phyloP scores from a whole-genome alignment of 2,329 filamentous ascomycete species.

The Parafenestella ontariensis region DNA sequence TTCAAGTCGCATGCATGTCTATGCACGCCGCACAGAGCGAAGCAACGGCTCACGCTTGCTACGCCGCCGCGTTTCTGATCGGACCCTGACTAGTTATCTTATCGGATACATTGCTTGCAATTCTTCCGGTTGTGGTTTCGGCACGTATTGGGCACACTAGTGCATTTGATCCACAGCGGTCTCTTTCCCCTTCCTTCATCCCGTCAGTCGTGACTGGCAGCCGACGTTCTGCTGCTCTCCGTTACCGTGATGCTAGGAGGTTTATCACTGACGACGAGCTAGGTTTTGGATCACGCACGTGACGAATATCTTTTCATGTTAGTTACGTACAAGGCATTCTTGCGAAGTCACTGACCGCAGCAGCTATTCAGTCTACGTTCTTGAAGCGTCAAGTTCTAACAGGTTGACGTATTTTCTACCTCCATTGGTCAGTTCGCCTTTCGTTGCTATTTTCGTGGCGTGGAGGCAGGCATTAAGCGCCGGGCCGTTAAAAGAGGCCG shows the following conservation, averaged over 20 bases:
- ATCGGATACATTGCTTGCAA: not conserved
- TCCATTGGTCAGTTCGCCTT: constrained; percentile 51
- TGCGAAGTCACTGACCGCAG: constrained; percentile 67
- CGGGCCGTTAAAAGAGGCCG: constrained; percentile 28
- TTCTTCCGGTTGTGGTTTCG: not conserved
- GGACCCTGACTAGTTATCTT: constrained; percentile 11
- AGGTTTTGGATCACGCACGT: constrained; percentile 67
- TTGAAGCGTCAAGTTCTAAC: constrained; percentile 59
- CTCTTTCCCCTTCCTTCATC: not conserved
- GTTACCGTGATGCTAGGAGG: constrained; percentile 23
- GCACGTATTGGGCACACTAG: not conserved
- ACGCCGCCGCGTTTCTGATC: constrained; percentile 30
- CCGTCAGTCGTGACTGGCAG: not conserved
- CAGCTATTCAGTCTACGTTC: constrained; percentile 62
- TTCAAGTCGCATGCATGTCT: constrained; percentile 17
- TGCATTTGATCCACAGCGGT: too few species aligned
- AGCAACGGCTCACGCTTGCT: constrained; percentile 15
- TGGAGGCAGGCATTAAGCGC: constrained; percentile 45
- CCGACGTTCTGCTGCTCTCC: not conserved
- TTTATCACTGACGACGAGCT: constrained; percentile 42
- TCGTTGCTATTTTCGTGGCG: constrained; percentile 29
- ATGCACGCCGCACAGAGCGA: constrained; percentile 25
- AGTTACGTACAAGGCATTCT: constrained; percentile 28
- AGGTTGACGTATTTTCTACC: constrained; percentile 58
- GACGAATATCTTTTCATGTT: constrained; percentile 85